Percentiles rank a stretch among this genome's conserved stretches.
Conservation (phyloP, 208 protist genomes). For the Sergeia podlipaevii region DNA sequence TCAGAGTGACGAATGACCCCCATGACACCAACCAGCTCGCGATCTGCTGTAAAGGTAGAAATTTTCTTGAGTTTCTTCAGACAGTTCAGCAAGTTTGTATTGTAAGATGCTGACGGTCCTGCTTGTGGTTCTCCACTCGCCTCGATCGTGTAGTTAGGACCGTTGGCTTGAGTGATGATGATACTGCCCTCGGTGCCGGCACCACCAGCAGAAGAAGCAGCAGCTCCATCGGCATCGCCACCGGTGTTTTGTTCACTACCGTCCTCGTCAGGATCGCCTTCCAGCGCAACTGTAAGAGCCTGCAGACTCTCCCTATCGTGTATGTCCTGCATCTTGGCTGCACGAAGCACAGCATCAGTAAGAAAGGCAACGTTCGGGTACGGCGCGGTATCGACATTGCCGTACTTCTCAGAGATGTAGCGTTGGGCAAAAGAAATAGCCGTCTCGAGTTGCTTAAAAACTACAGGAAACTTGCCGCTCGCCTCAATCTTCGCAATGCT, state of each 20-base stretch:
- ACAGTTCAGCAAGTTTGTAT: slow-evolving; percentile 12
- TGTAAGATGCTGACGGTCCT: background rate
- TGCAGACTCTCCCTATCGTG: background rate
- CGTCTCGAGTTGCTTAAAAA: slow-evolving; percentile 40
- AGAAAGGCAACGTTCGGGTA: slow-evolving; percentile 53
- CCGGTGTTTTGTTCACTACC: too few species aligned
- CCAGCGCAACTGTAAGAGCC: background rate
- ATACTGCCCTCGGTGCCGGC: background rate
- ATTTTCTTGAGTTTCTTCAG: slow-evolving; percentile 37
- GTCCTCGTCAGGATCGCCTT: background rate
- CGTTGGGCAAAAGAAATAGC: slow-evolving; percentile 41
- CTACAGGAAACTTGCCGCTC: slow-evolving; percentile 37
- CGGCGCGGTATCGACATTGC: slow-evolving; percentile 41
- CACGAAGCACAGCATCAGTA: slow-evolving; percentile 37
- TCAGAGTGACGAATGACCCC: slow-evolving; percentile 50
- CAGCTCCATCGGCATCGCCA: slow-evolving; percentile 10
- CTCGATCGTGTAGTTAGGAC: background rate
- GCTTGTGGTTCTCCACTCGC: background rate
- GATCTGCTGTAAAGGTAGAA: slow-evolving; percentile 33
- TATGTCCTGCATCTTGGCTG: slow-evolving; percentile 13
- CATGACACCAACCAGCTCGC: slow-evolving; percentile 44
- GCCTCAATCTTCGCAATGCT: slow-evolving; percentile 23
- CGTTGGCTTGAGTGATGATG: background rate
- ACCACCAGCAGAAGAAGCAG: slow-evolving; percentile 4
- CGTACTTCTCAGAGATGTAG: slow-evolving; percentile 36